Base-by-base conservation (phyloP, 2,329 filamentous ascomycete species). In the Sarocladiaceae sp. region DNA sequence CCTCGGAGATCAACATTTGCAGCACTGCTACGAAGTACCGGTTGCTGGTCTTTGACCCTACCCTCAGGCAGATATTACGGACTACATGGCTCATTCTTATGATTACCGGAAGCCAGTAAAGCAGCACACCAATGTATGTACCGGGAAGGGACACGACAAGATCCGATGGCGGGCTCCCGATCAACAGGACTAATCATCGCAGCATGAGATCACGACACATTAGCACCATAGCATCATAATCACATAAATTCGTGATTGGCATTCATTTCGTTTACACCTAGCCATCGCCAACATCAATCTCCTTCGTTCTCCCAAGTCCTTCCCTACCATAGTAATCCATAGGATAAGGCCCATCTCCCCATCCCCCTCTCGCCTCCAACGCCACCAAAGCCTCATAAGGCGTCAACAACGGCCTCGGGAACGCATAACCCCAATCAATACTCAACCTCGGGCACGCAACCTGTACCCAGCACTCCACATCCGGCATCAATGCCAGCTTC, bases 401-500 rank as follows among this genome's bases (percentile, higher is more conserved):
- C 50, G 93, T 97, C 64, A 99, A 70, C 54, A 99, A 67, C 46
- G 94, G 94, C 44, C 89, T 74, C 1, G 90, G 82, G 65, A 99
- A 99, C 1, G 94, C 94, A 72, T 97, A 97, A 0, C 94, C 94
- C 94, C 94, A 99, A 71, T 99, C 94, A 59, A 99, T 99, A 68
- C 93, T 97, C 66, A 99, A 66, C 48, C 94, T 76, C n/a, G 94
- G 94, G 70, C 94, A 99, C 4, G 94, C 94, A 49, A 99, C 91
- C 71, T 99, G 94, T 35, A 99, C 93, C 94, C 94, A 99, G 61
- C 91, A 96, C 65, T 97, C 93, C 2, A 99, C 89, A 63, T 97
- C 93, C 26, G 74, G 72, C 90, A 99, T 97, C 76, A 94, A 84
- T 0, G 90, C 91, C 58, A 99, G 72, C 72, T 97, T 99, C 0